A percentile compares a stretch with the other conserved stretches of the same genome.
These are phyloP conservation scores for Phytopythium aichiense DNA, from an alignment of 352 stramenopile species.

Conservation along the genomic window DNA sequence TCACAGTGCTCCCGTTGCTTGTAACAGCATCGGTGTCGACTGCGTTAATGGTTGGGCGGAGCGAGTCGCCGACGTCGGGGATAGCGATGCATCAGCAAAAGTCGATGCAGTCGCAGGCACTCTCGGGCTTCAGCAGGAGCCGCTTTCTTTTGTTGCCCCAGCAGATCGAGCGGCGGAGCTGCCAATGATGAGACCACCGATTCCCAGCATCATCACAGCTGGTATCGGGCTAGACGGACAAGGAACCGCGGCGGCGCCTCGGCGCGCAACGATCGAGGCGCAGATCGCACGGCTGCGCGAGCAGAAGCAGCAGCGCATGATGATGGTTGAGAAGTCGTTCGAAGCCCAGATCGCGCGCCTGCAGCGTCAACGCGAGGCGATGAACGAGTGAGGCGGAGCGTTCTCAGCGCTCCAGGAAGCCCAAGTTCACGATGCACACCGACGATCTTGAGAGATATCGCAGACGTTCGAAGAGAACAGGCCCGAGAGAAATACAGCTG, in stretches of 20 bases:
- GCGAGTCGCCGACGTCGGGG: not conserved
- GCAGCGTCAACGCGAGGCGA: constrained; percentile 12
- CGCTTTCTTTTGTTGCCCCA: not conserved
- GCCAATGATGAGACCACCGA: not conserved
- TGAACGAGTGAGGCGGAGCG: not conserved
- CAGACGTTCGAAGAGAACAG: too few relatives aligned
- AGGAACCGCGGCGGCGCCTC: not conserved
- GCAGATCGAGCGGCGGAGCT: not conserved
- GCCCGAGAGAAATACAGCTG: too few relatives aligned
- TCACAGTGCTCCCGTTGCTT: not conserved
- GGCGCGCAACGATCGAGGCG: constrained; percentile 18
- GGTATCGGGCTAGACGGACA: not conserved
- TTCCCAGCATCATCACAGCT: not conserved
- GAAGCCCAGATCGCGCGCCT: constrained; percentile 30
- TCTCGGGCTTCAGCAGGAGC: not conserved
- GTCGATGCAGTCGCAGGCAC: not conserved
- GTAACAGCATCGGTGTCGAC: not conserved
- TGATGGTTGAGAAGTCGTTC: constrained; percentile 35
- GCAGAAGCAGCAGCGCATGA: constrained; percentile 23
- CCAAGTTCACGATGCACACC: too few relatives aligned
- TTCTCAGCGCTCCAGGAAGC: not conserved
- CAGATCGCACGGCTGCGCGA: constrained; percentile 32
- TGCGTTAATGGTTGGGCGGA: not conserved
- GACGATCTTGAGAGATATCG: too few relatives aligned
- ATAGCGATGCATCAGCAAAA: not conserved